Conservation (phyloP, 2,329 filamentous ascomycete genomes). For the Malbranchea zuffiana region DNA sequence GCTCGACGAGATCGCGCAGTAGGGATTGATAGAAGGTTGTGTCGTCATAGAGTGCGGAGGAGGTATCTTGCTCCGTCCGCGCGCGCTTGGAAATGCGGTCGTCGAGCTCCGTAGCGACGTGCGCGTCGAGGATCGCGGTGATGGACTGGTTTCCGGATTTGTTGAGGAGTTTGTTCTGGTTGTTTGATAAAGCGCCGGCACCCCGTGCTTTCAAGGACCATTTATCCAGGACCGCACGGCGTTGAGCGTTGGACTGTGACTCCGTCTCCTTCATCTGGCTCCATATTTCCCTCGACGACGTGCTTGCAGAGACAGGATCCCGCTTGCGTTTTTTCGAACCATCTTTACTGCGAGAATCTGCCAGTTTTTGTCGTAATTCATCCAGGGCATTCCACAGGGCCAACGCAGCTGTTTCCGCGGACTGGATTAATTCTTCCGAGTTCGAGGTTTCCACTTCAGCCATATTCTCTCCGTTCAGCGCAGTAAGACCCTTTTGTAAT, state of each 20-base stretch:
- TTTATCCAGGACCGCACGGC: slow-evolving; percentile 68
- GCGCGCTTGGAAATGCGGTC: slow-evolving; percentile 16
- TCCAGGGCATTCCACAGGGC: slow-evolving; percentile 66
- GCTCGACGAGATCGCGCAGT: slow-evolving; percentile 84
- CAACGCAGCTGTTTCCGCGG: slow-evolving; percentile 75
- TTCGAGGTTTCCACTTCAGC: slow-evolving; percentile 32
- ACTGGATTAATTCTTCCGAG: slow-evolving; percentile 47
- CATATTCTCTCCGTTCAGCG: slow-evolving; percentile 60
- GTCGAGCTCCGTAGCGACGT: slow-evolving; percentile 31
- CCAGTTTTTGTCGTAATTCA: slow-evolving; percentile 31
- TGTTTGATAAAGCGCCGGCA: slow-evolving; percentile 38
- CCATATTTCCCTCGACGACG: slow-evolving; percentile 59
- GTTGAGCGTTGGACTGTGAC: slow-evolving; percentile 45
- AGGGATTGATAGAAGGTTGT: slow-evolving; percentile 89
- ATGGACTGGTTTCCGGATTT: slow-evolving; percentile 43
- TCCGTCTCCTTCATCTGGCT: slow-evolving; percentile 58
- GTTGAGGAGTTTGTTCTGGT: slow-evolving; percentile 49
- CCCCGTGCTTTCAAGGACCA: slow-evolving; percentile 74
- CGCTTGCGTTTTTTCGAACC: slow-evolving; percentile 39
- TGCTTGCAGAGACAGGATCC: slow-evolving; percentile 35
- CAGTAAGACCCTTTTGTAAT: slow-evolving; percentile 78
- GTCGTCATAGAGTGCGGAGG: slow-evolving; percentile 67
- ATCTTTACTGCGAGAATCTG: slow-evolving; percentile 27
- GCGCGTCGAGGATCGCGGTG: slow-evolving; percentile 34
- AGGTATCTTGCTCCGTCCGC: slow-evolving; percentile 6